A percentile compares a stretch with the other conserved stretches of the same genome.
These are phyloP conservation scores for Fraxinus ornus DNA, from an alignment of 305 asterid species.

Conservation along the genomic window DNA sequence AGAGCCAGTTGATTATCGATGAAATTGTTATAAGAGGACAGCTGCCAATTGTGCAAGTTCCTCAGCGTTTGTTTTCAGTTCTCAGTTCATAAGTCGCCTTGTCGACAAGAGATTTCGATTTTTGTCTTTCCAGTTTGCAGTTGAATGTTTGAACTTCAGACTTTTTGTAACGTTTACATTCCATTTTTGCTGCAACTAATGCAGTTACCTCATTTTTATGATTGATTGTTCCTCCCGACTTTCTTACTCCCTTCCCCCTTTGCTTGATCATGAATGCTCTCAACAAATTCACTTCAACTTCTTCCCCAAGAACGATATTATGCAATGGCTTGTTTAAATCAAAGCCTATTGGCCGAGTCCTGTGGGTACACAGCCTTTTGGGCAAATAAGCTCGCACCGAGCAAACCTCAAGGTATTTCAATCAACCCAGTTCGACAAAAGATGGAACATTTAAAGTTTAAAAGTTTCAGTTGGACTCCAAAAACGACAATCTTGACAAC, in stretches of 20 bases:
- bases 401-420: background rate
- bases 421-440: background rate
- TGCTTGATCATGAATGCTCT: background rate
- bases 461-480: background rate
- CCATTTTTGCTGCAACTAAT: background rate
- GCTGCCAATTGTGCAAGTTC: constrained; percentile 12
- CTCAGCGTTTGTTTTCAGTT: background rate
- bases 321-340: background rate
- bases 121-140: background rate
- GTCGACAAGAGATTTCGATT: background rate
- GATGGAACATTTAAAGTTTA: background rate
- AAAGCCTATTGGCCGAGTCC: background rate
- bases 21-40: background rate
- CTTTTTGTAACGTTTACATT: background rate
- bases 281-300: background rate
- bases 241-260: background rate
- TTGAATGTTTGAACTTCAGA: background rate
- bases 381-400: background rate
- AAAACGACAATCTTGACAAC: background rate
- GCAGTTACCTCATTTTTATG: background rate
- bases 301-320: background rate
- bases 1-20: background rate
- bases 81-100: background rate
- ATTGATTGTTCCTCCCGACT: background rate
- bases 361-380: background rate